Evolutionary conservation across 1,139 yeast species (phyloP), one percentile per base, ranked within the genome.

Genomic region (Saccharomyces hybrid): DNA sequence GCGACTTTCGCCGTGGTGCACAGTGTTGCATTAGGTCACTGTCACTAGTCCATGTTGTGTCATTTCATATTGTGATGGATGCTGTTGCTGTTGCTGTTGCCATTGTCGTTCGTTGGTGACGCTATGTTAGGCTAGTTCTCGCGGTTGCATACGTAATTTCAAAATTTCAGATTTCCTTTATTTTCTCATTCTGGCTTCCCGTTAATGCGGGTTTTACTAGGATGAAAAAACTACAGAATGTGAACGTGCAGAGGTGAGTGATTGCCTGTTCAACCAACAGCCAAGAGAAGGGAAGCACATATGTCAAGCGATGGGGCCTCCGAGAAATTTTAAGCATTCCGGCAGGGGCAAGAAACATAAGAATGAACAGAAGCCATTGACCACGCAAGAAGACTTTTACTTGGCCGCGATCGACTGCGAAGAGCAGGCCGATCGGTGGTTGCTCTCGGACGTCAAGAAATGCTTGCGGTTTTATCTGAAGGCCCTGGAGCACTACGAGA

Each of bases 361-460:
- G 14, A 42, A 42, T n/a, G 46, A 34, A 2, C 53, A 58, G 49
- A 52, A 56, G 51, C 50, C 44, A 2, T 52, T 61, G 20, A 55
- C 56, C 11, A 63, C 65, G 4, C 69, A 63, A 50, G 64, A 64
- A 41, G 71, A 69, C 52, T 69, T 55, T 47, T 69, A 67, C 51
- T 57, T 57, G 13, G 67, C 64, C 49, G 73, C 66, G 5, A 63
- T 64, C 2, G 59, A 60, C 4, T 57, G 54, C 48, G 73, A 69
- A 56, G 71, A 68, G 50, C 68, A 67, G 49, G 73, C 69, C 20
- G 72, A 68, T 49, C 60, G 73, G 50, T 69, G 72, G 71, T 53
- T 63, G 5, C 57, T 64, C 4, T 68, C 71, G 2, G 73, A 69
- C 51, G 55, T 68, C n/a, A 63, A 62, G 49, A 67, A 67, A 47